Conservation (phyloP, 1,139 yeast genomes). For the Hyphopichia pseudoburtonii region DNA sequence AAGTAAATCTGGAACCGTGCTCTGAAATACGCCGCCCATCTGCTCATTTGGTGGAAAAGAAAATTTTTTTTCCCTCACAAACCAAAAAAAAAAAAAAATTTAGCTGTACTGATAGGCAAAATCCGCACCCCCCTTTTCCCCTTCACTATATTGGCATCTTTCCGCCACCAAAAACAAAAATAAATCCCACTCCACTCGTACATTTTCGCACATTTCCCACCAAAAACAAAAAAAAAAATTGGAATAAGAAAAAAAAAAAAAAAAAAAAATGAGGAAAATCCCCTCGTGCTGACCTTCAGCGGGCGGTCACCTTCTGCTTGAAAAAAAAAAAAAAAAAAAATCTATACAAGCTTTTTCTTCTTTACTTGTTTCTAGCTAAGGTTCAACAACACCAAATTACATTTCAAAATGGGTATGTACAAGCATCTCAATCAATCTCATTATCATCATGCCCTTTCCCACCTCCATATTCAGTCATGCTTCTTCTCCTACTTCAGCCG, state of each 20-base stretch:
- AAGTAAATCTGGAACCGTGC: conserved; percentile 18
- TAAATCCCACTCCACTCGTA: too few relatives aligned
- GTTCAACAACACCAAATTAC: conserved; percentile 20
- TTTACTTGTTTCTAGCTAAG: conserved; percentile 13
- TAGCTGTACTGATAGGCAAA: too few relatives aligned
- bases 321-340: conserved; percentile 12
- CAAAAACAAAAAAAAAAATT: too few relatives aligned
- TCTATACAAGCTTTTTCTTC: conserved; percentile 18
- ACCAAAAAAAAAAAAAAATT: too few relatives aligned
- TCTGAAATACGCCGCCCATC: conserved; percentile 16
- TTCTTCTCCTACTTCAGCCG: background rate
- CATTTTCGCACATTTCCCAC: too few relatives aligned
- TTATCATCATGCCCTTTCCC: background rate
- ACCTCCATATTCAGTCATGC: conserved; percentile 1
- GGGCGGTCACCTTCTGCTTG: conserved; percentile 4
- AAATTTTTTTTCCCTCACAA: background rate
- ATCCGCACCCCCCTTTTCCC: too few relatives aligned
- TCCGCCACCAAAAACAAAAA: too few relatives aligned
- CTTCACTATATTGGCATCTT: background rate
- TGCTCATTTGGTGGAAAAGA: too few relatives aligned
- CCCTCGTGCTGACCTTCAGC: conserved; percentile 30
- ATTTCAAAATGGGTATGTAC: conserved; percentile 44
- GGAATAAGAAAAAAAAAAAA: too few relatives aligned
- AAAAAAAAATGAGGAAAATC: conserved; percentile 8
- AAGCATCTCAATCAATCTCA: background rate